A percentile compares a stretch with the other conserved stretches of the same genome.
Evolutionary conservation across 2,329 filamentous ascomycete species (phyloP).

Genomic region (Graphilbum sp.): DNA sequence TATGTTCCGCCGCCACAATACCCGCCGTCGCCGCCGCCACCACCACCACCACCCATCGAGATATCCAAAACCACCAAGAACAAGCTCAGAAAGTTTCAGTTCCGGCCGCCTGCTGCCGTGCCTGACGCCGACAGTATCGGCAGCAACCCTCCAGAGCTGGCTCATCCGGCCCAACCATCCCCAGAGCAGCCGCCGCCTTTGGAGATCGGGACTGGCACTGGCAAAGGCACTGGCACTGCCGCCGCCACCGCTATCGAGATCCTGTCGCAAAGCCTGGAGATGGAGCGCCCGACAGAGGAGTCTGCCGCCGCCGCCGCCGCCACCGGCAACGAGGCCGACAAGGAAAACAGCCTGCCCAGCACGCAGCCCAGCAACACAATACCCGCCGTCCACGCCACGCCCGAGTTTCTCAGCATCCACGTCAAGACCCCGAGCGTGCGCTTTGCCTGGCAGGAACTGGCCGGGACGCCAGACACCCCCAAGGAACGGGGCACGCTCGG

Average conservation of each 20-base stretch:
- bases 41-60: constrained; percentile 23
- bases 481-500: constrained; percentile 25
- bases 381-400: constrained; percentile 8
- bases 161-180: background rate
- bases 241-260: background rate
- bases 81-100: constrained; percentile 42
- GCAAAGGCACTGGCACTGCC: too few species aligned
- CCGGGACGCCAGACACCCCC: constrained; percentile 23
- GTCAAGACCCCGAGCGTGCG: constrained; percentile 33
- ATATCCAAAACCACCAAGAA: constrained; percentile 43
- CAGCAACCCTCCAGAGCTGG: background rate
- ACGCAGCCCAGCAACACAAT: constrained; percentile 7
- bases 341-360: constrained; percentile 3
- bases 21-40: constrained; percentile 15
- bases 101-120: constrained; percentile 21
- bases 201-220: too few species aligned
- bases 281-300: background rate
- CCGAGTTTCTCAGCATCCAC: constrained; percentile 12
- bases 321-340: background rate
- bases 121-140: background rate
- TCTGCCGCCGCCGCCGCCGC: background rate
- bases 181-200: too few species aligned
- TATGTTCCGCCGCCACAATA: constrained; percentile 17
- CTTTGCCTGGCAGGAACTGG: constrained; percentile 41
- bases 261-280: background rate